Evolutionary conservation across 306 rosid genomes (phyloP).

Genomic region (Malus fusca): DNA sequence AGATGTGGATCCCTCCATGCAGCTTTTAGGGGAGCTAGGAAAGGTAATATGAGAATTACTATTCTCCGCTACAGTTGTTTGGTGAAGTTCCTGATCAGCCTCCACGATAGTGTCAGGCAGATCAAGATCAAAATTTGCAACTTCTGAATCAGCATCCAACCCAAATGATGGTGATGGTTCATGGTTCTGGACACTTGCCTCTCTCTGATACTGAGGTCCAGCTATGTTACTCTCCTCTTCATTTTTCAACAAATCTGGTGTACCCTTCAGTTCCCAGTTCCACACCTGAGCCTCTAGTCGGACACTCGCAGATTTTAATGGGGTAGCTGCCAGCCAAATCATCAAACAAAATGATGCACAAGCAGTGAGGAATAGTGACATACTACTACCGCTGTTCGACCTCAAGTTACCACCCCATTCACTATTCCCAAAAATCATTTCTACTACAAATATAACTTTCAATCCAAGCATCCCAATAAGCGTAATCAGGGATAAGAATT

Average conservation of each 20-base stretch:
- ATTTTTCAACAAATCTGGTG: conserved; percentile 14
- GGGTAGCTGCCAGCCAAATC: conserved; percentile 89
- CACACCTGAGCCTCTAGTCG: conserved; percentile 44
- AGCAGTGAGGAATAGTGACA: conserved; percentile 50
- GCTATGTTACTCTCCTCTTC: conserved; percentile 28
- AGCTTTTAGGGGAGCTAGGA: conserved; percentile 23
- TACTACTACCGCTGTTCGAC: conserved; percentile 56
- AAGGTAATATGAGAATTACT: conserved; percentile 25
- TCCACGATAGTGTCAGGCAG: conserved; percentile 50
- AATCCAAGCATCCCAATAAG: conserved; percentile 81
- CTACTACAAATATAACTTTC: conserved; percentile 67
- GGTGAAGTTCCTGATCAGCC: conserved; percentile 39
- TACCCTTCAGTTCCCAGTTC: conserved; percentile 41
- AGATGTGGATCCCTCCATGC: conserved; percentile 31
- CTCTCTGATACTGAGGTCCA: conserved; percentile 36
- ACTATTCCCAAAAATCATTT: conserved; percentile 83
- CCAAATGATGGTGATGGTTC: conserved; percentile 30
- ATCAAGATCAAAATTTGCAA: conserved; percentile 27
- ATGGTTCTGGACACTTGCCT: conserved; percentile 26
- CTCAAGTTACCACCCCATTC: conserved; percentile 75
- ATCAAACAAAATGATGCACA: conserved; percentile 55
- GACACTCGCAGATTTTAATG: conserved; percentile 60
- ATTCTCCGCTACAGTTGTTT: conserved; percentile 34
- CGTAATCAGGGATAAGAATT: conserved; percentile 50
- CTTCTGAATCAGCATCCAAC: conserved; percentile 34